These are phyloP conservation scores for Farysia itapuensis DNA, from an alignment of 1,284 basidiomycete species.

Conservation along the genomic window DNA sequence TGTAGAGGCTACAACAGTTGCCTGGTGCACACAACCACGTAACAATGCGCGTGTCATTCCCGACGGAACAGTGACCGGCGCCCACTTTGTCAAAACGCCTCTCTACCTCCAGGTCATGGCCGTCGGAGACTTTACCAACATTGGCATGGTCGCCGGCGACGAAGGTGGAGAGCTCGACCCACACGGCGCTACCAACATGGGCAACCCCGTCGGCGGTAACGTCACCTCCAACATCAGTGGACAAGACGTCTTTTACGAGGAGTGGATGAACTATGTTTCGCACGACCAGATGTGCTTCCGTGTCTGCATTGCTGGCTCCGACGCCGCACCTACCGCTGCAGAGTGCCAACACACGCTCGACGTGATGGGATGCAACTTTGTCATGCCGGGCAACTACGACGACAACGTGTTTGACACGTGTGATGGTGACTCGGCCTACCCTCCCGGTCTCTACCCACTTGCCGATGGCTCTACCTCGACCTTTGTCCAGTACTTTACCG, in stretches of 20 bases:
- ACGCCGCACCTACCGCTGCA: slow-evolving; percentile 38
- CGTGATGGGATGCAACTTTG: slow-evolving; percentile 60
- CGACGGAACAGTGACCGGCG: slow-evolving; percentile 56
- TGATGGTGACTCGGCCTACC: slow-evolving; percentile 58
- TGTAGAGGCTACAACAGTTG: slow-evolving; percentile 70
- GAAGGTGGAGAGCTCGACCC: slow-evolving; percentile 59
- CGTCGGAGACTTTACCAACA: slow-evolving; percentile 58
- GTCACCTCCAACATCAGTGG: slow-evolving; percentile 64
- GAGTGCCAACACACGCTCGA: slow-evolving; percentile 58
- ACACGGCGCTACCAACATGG: slow-evolving; percentile 59
- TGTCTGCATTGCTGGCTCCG: slow-evolving; percentile 55
- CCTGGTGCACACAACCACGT: slow-evolving; percentile 69
- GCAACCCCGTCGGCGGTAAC: slow-evolving; percentile 65
- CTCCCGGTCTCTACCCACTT: slow-evolving; percentile 54
- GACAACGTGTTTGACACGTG: slow-evolving; percentile 54
- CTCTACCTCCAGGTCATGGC: slow-evolving; percentile 63
- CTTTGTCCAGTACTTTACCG: slow-evolving; percentile 55
- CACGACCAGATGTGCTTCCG: slow-evolving; percentile 57
- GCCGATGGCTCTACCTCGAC: slow-evolving; percentile 49
- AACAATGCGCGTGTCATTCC: slow-evolving; percentile 60
- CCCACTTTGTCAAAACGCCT: slow-evolving; percentile 58
- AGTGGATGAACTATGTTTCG: slow-evolving; percentile 63
- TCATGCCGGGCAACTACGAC: slow-evolving; percentile 59
- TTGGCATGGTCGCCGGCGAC: slow-evolving; percentile 47
- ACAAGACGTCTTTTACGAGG: slow-evolving; percentile 63